Evolutionary conservation across 441 rosid species (phyloP).

Genomic region (Populus hybrid): DNA sequence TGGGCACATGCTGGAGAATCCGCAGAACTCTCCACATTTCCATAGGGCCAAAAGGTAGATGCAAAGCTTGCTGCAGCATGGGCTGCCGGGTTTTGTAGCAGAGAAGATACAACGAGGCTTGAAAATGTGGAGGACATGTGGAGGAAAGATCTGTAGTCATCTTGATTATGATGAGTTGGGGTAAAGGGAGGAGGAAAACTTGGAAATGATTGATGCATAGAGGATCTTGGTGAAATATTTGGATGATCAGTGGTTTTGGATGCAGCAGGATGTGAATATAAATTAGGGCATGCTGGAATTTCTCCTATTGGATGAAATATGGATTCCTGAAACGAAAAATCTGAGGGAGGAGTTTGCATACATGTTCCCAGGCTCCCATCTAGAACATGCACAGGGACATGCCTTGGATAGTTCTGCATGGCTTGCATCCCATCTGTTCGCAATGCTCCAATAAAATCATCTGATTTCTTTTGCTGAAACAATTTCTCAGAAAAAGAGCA

Average conservation of each 20-base stretch:
- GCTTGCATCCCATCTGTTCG: conserved; percentile 44
- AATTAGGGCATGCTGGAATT: conserved; percentile 40
- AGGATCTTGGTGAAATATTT: conserved; percentile 36
- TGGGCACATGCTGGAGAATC: conserved; percentile 50
- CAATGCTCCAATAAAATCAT: conserved; percentile 28
- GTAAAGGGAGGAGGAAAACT: conserved; percentile 49
- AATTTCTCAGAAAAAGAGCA: conserved; percentile 33
- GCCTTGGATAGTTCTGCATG: conserved; percentile 63
- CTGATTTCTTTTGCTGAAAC: conserved; percentile 35
- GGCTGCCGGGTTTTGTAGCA: conserved; percentile 90
- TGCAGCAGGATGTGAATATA: conserved; percentile 50
- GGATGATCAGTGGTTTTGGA: conserved; percentile 53
- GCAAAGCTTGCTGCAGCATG: conserved; percentile 88
- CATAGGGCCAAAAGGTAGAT: conserved; percentile 82
- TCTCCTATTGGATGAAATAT: conserved; percentile 52
- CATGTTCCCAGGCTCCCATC: conserved; percentile 52
- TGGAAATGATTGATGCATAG: conserved; percentile 53
- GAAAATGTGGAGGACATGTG: conserved; percentile 81
- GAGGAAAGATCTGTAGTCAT: conserved; percentile 69
- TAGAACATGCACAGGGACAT: conserved; percentile 59
- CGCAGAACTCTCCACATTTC: conserved; percentile 45
- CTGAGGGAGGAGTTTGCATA: conserved; percentile 44
- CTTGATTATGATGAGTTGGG: conserved; percentile 48
- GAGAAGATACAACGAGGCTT: conserved; percentile 69
- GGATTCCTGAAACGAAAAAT: conserved; percentile 49